Conservation (phyloP, 2,329 filamentous ascomycete genomes). For the Aspergillus thermomutatus region DNA sequence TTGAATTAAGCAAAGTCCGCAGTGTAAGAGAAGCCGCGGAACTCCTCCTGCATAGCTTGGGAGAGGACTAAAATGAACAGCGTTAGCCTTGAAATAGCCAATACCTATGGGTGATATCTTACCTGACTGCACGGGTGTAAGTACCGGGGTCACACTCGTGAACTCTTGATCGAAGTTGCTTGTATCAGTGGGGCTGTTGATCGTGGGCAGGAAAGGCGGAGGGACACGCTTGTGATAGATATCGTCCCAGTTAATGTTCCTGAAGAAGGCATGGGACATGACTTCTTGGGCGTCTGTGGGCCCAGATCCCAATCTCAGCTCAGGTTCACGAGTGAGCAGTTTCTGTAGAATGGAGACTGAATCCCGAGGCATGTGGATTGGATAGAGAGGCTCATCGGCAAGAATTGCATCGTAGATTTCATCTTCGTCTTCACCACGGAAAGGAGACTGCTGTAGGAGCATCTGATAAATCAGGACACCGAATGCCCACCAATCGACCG, state of each 20-base stretch:
- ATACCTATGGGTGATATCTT: constrained; percentile 40
- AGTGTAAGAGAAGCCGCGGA: constrained; percentile 97
- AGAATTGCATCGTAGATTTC: constrained; percentile 99
- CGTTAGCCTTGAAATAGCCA: constrained; percentile 9
- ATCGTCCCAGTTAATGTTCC: constrained; percentile 97
- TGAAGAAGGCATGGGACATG: constrained; percentile 98
- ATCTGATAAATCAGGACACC: constrained; percentile 99
- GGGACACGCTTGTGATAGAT: constrained; percentile 92
- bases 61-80: constrained; percentile 67
- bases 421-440: constrained; percentile 97
- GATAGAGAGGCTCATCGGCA: constrained; percentile 93
- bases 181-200: constrained; percentile 93
- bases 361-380: constrained; percentile 97
- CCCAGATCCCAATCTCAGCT: constrained; percentile 85
- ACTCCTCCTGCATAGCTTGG: constrained; percentile 99
- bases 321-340: constrained; percentile 89
- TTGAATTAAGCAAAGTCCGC: constrained; percentile 72
- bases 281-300: constrained; percentile 97
- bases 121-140: constrained; percentile 97
- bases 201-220: constrained; percentile 84
- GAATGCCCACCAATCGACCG: constrained; percentile 99
- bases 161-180: constrained; percentile 99
- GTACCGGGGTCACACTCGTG: constrained; percentile 93
- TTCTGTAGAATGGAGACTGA: constrained; percentile 98
- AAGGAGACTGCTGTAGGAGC: constrained; percentile 97